Percentiles rank a stretch among this genome's conserved stretches.
Conservation (phyloP, 2,329 filamentous ascomycete genomes). For the Ascochyta pisi region DNA sequence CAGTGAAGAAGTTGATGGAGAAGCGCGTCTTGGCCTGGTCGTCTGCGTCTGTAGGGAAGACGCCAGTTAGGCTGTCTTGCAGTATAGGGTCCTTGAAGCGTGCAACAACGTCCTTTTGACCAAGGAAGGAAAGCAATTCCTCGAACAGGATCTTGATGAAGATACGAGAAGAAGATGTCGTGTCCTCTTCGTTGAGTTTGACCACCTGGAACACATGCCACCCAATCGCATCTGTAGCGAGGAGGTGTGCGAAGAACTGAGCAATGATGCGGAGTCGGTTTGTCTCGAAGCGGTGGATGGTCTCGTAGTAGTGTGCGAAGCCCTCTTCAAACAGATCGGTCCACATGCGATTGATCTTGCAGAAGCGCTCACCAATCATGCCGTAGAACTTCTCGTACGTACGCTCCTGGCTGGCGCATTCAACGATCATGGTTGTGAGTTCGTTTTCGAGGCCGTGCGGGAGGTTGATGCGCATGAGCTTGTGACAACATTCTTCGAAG, state of each 20-base stretch:
- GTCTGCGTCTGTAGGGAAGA: slow-evolving; percentile 84
- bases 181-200: slow-evolving; percentile 95
- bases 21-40: slow-evolving; percentile 91
- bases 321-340: slow-evolving; percentile 88
- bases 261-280: slow-evolving; percentile 95
- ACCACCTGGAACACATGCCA: slow-evolving; percentile 89
- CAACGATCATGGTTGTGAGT: slow-evolving; percentile 94
- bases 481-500: slow-evolving; percentile 96
- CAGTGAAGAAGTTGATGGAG: slow-evolving; percentile 99
- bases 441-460: slow-evolving; percentile 87
- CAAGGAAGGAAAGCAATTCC: slow-evolving; percentile 85
- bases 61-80: slow-evolving; percentile 77
- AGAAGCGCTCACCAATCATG: slow-evolving; percentile 90
- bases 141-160: slow-evolving; percentile 99
- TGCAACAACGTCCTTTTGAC: slow-evolving; percentile 78
- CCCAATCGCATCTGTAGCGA: slow-evolving; percentile 85
- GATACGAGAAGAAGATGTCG: slow-evolving; percentile 93
- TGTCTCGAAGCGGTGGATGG: slow-evolving; percentile 95
- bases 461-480: slow-evolving; percentile 86
- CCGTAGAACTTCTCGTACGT: slow-evolving; percentile 99
- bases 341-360: slow-evolving; percentile 95
- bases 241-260: slow-evolving; percentile 89
- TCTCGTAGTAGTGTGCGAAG: slow-evolving; percentile 94
- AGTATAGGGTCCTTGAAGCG: slow-evolving; percentile 78
- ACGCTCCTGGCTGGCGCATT: slow-evolving; percentile 94